A percentile compares a stretch with the other conserved stretches of the same genome.
Evolutionary conservation across 345 rosid species (phyloP).

Genomic region (Eucalyptus pumila): DNA sequence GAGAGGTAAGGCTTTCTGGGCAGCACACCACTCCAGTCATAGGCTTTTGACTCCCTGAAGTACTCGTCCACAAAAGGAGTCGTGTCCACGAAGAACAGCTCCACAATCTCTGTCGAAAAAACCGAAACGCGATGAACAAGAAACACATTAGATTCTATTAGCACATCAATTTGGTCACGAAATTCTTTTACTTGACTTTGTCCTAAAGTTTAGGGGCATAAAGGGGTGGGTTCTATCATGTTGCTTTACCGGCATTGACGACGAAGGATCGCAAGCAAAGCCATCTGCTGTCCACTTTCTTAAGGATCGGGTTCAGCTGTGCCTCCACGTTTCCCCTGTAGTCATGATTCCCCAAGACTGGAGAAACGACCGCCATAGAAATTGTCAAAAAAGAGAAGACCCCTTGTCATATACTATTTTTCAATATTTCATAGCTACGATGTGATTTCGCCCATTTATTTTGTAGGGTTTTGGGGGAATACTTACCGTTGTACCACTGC

Average conservation of each 20-base stretch:
- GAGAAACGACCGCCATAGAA: neutral
- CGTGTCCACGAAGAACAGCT: conserved; percentile 36
- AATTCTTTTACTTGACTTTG: neutral
- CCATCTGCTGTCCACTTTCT: conserved; percentile 31
- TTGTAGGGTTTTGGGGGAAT: neutral
- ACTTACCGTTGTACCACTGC: conserved; percentile 35
- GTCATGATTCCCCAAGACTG: conserved; percentile 64
- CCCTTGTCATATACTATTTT: neutral
- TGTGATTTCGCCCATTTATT: neutral
- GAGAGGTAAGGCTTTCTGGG: conserved; percentile 17
- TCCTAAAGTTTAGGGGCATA: neutral
- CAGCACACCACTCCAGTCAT: conserved; percentile 28
- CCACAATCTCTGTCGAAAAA: conserved; percentile 8
- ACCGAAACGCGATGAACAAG: neutral
- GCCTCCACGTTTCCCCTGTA: conserved; percentile 53
- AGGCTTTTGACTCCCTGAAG: conserved; percentile 7
- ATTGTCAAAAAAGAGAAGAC: neutral
- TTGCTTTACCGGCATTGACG: conserved; percentile 26
- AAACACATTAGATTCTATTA: neutral
- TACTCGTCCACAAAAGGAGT: conserved; percentile 28
- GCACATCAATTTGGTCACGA: neutral
- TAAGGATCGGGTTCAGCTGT: conserved; percentile 35
- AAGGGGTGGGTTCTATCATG: neutral
- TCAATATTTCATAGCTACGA: neutral
- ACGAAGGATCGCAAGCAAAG: conserved; percentile 39